Conservation (phyloP, 805 yeast genomes). For the Metschnikowia henanensis region DNA sequence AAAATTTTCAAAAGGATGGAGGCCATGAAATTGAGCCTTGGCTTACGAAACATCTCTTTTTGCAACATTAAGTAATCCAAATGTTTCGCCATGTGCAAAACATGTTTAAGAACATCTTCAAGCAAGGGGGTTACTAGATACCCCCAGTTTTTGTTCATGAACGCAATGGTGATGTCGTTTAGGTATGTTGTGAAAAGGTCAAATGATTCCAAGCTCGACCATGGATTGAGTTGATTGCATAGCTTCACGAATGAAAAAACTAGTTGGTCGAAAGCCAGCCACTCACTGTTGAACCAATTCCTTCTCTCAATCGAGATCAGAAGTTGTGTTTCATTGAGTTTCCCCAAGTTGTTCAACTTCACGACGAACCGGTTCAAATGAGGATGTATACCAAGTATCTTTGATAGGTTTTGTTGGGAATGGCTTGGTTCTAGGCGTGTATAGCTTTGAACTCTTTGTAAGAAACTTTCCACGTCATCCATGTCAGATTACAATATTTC, state of each 20-base stretch:
- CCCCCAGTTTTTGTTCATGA: constrained; percentile 44
- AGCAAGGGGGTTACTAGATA: constrained; percentile 37
- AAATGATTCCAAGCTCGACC: constrained; percentile 51
- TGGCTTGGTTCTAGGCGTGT: constrained; percentile 21
- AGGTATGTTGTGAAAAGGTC: constrained; percentile 51
- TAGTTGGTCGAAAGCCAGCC: constrained; percentile 47
- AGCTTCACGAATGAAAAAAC: constrained; percentile 47
- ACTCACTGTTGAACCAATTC: constrained; percentile 32
- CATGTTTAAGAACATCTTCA: constrained; percentile 33
- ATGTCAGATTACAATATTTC: too few relatives aligned
- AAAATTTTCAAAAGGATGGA: constrained; percentile 56
- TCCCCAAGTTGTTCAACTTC: constrained; percentile 22
- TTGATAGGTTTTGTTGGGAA: constrained; percentile 21
- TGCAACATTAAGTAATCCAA: constrained; percentile 42
- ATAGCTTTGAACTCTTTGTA: constrained; percentile 34
- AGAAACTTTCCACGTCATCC: constrained; percentile 22
- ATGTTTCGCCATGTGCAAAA: constrained; percentile 46
- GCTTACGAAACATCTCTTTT: constrained; percentile 41
- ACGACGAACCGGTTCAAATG: constrained; percentile 26
- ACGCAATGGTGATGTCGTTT: constrained; percentile 48
- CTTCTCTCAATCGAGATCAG: constrained; percentile 23
- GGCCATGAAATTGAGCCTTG: constrained; percentile 51
- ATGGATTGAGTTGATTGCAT: constrained; percentile 53
- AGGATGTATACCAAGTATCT: constrained; percentile 27
- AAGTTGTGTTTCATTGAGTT: constrained; percentile 17